A percentile compares a stretch with the other conserved stretches of the same genome.
These are phyloP conservation scores for Lathyrus aphaca DNA, from an alignment of 306 rosid species.

Conservation along the genomic window DNA sequence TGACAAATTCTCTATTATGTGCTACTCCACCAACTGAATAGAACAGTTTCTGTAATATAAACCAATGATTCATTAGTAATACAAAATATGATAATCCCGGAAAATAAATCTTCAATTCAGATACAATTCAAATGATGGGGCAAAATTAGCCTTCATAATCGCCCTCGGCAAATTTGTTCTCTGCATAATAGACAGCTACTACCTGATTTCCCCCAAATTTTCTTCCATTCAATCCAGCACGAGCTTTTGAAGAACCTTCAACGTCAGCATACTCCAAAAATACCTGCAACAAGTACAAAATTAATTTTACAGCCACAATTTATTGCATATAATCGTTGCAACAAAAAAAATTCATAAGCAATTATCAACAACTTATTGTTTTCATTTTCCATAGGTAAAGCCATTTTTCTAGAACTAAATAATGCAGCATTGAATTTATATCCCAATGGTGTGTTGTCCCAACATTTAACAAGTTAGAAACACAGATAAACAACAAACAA, in stretches of 20 bases:
- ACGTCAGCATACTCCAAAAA: conserved; percentile 88
- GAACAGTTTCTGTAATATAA: conserved; percentile 27
- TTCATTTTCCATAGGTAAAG: conserved; percentile 5
- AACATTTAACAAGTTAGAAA: not conserved
- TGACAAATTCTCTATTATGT: conserved; percentile 31
- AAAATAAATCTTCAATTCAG: too few relatives aligned
- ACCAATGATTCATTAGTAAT: too few relatives aligned
- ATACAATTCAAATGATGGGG: conserved; percentile 19
- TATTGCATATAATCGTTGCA: not conserved
- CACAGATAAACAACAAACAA: conserved; percentile 17
- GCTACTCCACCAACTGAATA: not conserved
- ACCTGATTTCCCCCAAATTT: conserved; percentile 90
- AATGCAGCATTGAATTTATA: not conserved
- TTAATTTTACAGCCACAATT: not conserved
- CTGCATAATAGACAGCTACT: conserved; percentile 73
- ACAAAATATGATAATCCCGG: too few relatives aligned
- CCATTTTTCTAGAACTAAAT: not conserved
- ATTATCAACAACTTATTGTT: not conserved
- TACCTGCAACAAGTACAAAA: conserved; percentile 51
- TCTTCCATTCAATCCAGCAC: conserved; percentile 80
- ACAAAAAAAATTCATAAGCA: not conserved
- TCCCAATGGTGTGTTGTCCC: not conserved
- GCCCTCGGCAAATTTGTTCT: conserved; percentile 82
- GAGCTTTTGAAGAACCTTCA: conserved; percentile 86
- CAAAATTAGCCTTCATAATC: conserved; percentile 72